Conservation (phyloP, 805 yeast genomes). For the Zygosaccharomyces bailii region DNA sequence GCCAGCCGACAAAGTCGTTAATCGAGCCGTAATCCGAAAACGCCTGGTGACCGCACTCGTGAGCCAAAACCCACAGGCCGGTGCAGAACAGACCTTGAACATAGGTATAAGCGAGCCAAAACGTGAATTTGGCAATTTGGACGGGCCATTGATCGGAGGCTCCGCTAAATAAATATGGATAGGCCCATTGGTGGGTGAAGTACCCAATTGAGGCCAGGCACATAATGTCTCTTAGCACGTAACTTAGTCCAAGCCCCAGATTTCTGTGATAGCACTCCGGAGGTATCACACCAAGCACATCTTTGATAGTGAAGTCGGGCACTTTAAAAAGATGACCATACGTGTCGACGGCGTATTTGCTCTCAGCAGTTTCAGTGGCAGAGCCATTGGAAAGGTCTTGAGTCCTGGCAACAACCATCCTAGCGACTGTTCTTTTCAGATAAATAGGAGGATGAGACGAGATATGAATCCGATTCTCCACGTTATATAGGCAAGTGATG, state of each 20-base stretch:
- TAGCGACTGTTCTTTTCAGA: not conserved
- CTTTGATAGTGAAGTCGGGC: constrained; percentile 75
- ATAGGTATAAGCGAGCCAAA: constrained; percentile 57
- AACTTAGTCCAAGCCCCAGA: constrained; percentile 50
- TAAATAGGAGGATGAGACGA: not conserved
- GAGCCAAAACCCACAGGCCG: constrained; percentile 84
- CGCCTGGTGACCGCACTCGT: constrained; percentile 90
- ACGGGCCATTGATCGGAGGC: constrained; percentile 5
- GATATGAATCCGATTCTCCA: not conserved
- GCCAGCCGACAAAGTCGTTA: constrained; percentile 81
- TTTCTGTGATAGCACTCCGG: constrained; percentile 68
- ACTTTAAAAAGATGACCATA: constrained; percentile 64
- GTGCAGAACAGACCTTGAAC: constrained; percentile 65
- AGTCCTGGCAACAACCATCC: constrained; percentile 8
- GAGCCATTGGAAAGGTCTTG: constrained; percentile 9
- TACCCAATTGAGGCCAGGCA: constrained; percentile 48
- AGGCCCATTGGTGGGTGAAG: constrained; percentile 33
- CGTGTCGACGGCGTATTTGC: constrained; percentile 50
- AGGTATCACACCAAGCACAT: constrained; percentile 69
- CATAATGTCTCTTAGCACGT: constrained; percentile 64
- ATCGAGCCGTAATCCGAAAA: constrained; percentile 68
- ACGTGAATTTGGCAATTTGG: constrained; percentile 43
- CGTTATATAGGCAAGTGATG: not conserved
- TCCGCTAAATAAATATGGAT: constrained; percentile 16
- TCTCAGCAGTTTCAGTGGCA: constrained; percentile 15